These are phyloP conservation scores for Talaromyces verruculosus DNA, from an alignment of 2,329 filamentous ascomycete species.

Conservation along the genomic window DNA sequence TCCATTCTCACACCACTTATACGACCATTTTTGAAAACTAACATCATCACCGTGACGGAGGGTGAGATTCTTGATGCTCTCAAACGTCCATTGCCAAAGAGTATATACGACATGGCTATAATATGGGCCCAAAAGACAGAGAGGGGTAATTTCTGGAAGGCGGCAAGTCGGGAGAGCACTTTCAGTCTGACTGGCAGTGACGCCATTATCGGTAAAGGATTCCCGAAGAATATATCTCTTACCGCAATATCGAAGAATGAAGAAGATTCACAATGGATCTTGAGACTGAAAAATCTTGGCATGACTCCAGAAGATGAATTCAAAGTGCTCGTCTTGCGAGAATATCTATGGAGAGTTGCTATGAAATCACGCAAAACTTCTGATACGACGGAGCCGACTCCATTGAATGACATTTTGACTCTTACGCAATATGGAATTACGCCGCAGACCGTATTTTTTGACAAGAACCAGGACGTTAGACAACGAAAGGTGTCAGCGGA, in stretches of 20 bases:
- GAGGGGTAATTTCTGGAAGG: conserved; percentile 83
- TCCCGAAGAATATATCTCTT: conserved; percentile 57
- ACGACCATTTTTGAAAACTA: conserved; percentile 75
- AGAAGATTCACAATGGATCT: conserved; percentile 93
- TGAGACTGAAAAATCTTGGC: conserved; percentile 78
- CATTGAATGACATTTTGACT: conserved; percentile 68
- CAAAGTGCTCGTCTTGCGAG: conserved; percentile 79
- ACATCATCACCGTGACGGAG: conserved; percentile 69
- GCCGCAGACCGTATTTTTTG: conserved; percentile 89
- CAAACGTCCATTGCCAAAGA: conserved; percentile 75
- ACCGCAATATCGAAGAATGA: conserved; percentile 72
- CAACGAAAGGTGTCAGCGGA: conserved; percentile 31
- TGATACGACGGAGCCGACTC: conserved; percentile 38
- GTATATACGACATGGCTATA: conserved; percentile 80
- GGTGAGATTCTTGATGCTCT: conserved; percentile 74
- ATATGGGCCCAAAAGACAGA: conserved; percentile 83
- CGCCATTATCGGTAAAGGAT: conserved; percentile 54
- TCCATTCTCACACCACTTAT: conserved; percentile 82
- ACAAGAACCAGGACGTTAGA: conserved; percentile 65
- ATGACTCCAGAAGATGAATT: conserved; percentile 80
- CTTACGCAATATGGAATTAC: conserved; percentile 74
- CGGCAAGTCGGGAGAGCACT: conserved; percentile 66
- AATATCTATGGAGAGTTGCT: conserved; percentile 87
- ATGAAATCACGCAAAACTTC: conserved; percentile 64
- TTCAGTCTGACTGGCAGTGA: conserved; percentile 59